These are phyloP conservation scores for Candida smagusa DNA, from an alignment of 1,139 yeast genomes.

Conservation along the genomic window DNA sequence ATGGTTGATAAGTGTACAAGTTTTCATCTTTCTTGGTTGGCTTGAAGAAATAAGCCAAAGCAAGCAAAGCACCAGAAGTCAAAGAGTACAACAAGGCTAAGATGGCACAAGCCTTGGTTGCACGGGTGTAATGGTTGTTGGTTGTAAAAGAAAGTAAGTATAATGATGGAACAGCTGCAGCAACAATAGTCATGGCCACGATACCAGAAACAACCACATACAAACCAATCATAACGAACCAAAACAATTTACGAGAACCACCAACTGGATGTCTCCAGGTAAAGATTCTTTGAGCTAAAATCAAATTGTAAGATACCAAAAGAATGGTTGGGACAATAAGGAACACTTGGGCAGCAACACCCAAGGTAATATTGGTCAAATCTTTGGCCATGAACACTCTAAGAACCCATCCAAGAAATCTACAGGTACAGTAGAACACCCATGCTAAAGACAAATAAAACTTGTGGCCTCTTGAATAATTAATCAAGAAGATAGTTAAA, in stretches of 20 bases:
- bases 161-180: slow-evolving; percentile 35
- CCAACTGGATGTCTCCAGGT: slow-evolving; percentile 51
- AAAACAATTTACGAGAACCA: slow-evolving; percentile 37
- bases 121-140: slow-evolving; percentile 24
- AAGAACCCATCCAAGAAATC: slow-evolving; percentile 29
- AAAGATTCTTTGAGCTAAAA: slow-evolving; percentile 41
- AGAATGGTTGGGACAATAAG: slow-evolving; percentile 33
- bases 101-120: slow-evolving; percentile 30
- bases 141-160: slow-evolving; percentile 23
- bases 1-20: slow-evolving; percentile 44
- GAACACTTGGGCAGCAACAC: slow-evolving; percentile 33
- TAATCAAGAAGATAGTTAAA: slow-evolving; percentile 24
- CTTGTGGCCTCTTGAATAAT: slow-evolving; percentile 34
- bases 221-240: slow-evolving; percentile 31
- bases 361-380: slow-evolving; percentile 23
- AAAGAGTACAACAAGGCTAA: slow-evolving; percentile 33
- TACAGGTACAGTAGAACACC: slow-evolving; percentile 27
- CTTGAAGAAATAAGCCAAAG: slow-evolving; percentile 38
- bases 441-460: slow-evolving; percentile 34
- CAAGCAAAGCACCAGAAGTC: slow-evolving; percentile 34
- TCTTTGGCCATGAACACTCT: slow-evolving; percentile 31
- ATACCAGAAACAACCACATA: slow-evolving; percentile 30
- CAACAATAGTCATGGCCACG: slow-evolving; percentile 30
- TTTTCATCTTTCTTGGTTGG: slow-evolving; percentile 42
- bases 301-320: slow-evolving; percentile 36